These are phyloP conservation scores for Pseudocercospora vitis DNA, from an alignment of 2,329 filamentous ascomycete species.

Conservation along the genomic window DNA sequence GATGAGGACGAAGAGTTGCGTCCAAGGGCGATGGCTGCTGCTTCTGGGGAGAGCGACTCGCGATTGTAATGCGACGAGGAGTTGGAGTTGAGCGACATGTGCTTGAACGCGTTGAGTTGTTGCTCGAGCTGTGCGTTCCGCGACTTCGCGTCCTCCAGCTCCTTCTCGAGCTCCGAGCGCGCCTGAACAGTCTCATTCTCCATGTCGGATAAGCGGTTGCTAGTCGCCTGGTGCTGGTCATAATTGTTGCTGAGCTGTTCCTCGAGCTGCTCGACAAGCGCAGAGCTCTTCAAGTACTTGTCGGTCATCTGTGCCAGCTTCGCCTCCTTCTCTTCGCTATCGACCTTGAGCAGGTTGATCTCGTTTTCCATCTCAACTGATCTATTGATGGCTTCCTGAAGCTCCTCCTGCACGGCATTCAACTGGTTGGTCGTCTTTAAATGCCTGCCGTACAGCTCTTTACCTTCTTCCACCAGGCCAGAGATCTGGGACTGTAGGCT, in stretches of 20 bases:
- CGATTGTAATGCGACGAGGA: slow-evolving; percentile 41
- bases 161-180: slow-evolving; percentile 51
- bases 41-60: slow-evolving; percentile 48
- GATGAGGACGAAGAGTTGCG: slow-evolving; percentile 62
- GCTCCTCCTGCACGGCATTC: slow-evolving; percentile 44
- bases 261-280: slow-evolving; percentile 91
- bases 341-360: slow-evolving; percentile 47
- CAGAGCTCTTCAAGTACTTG: slow-evolving; percentile 85
- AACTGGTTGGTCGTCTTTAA: slow-evolving; percentile 47
- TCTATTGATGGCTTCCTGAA: slow-evolving; percentile 43
- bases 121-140: slow-evolving; percentile 75
- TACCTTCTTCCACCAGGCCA: slow-evolving; percentile 47
- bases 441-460: slow-evolving; percentile 44
- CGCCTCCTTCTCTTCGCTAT: slow-evolving; percentile 57
- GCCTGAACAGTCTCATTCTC: slow-evolving; percentile 49
- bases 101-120: slow-evolving; percentile 48
- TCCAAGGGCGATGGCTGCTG: slow-evolving; percentile 45
- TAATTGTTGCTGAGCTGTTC: slow-evolving; percentile 94
- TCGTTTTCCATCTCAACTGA: slow-evolving; percentile 45
- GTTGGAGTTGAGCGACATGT: slow-evolving; percentile 37
- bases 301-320: slow-evolving; percentile 58
- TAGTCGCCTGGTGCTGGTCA: slow-evolving; percentile 83
- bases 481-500: slow-evolving; percentile 47
- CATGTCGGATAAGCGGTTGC: slow-evolving; percentile 77
- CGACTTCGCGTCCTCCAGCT: slow-evolving; percentile 75